Base-by-base conservation (phyloP, 805 yeast genomes). In the Candida pini region DNA sequence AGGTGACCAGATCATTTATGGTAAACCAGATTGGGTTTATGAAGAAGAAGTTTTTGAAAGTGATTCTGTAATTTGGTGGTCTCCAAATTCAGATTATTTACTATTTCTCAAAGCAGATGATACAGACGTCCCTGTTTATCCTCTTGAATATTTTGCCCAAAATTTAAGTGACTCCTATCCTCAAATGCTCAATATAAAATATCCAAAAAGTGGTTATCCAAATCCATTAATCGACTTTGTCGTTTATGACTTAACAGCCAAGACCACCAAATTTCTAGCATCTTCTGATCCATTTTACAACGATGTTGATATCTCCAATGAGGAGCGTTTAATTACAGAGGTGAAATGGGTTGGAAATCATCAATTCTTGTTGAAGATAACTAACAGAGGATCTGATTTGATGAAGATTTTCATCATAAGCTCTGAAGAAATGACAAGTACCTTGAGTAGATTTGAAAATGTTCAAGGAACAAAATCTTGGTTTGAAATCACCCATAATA, bases 21-120 rank as follows among this genome's bases (percentile, higher is more conserved):
- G 96, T 2, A 79, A 80, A 41, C 94, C 96, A 0, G 96, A 87
- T 53, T 87, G 96, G 96, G 94, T 86, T 6, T 87, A 87, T 47
- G 96, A 88, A 52, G 96, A 87, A 47, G 96, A 87, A 57, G 92
- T 87, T 1, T 69, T 83, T 34, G 76, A 74, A 23, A 70, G 74
- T 17, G 87, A 80, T 47, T 60, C 69, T 16, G 85, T 89, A 1
- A 45, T 86, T 31, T 87, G 95, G 95, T 88, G 96, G 96, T 81
- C 95, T 5, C 85, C 85, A 7, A 58, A 66, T 27, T 88, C 90
- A 9, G 62, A 70, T n/a, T 69, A 66, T 47, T 53, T 88, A 28
- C 71, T 87, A 0, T 81, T 73, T 41, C 57, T 83, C 45, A 69
- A 77, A 38, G 73, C 83, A 24, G 79, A 87, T 54, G 95, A 88